These are phyloP conservation scores for Pyrenophora seminiperda DNA, from an alignment of 2,329 filamentous ascomycete genomes.

Conservation along the genomic window DNA sequence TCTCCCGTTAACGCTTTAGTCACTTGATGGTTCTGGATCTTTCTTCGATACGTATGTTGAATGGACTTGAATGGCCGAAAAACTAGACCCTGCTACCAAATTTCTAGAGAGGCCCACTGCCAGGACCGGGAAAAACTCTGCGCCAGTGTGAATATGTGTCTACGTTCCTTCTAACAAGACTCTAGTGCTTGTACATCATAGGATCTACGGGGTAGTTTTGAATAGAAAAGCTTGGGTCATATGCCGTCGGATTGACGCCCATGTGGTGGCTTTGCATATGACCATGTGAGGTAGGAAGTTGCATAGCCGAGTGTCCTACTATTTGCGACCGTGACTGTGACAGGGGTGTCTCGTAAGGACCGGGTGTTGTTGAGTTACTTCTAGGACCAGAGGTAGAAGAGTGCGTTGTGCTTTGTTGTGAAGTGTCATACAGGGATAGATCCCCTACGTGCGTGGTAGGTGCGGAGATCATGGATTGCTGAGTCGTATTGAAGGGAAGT, in stretches of 20 bases:
- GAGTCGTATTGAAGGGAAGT: slow-evolving; percentile 40
- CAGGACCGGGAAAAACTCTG: slow-evolving; percentile 1
- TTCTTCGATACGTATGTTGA: slow-evolving; percentile 6
- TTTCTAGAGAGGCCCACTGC: slow-evolving; percentile 5
- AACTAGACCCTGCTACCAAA: slow-evolving; percentile 18
- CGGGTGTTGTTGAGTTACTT: slow-evolving; percentile 43
- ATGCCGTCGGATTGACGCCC: slow-evolving; percentile 35
- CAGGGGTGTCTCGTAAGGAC: slow-evolving; percentile 40
- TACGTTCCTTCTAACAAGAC: slow-evolving; percentile 4
- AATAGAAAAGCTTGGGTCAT: slow-evolving; percentile 42
- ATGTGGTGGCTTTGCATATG: slow-evolving; percentile 43
- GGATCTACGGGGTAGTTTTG: slow-evolving; percentile 44
- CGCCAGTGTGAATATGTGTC: slow-evolving; percentile 2
- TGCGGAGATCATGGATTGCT: slow-evolving; percentile 38
- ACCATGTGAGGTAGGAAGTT: slow-evolving; percentile 32
- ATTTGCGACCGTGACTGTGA: slow-evolving; percentile 34
- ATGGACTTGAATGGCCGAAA: slow-evolving; percentile 14
- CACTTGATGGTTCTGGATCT: slow-evolving; percentile 10
- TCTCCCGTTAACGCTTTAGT: slow-evolving; percentile 6
- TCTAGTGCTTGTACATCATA: slow-evolving; percentile 42
- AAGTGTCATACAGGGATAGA: slow-evolving; percentile 42
- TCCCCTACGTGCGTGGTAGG: slow-evolving; percentile 43
- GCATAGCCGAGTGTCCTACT: slow-evolving; percentile 27
- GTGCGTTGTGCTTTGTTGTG: slow-evolving; percentile 37
- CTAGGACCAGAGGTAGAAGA: slow-evolving; percentile 39